Conservation (phyloP, 2,329 filamentous ascomycete genomes). For the Pseudogymnoascus sp. region DNA sequence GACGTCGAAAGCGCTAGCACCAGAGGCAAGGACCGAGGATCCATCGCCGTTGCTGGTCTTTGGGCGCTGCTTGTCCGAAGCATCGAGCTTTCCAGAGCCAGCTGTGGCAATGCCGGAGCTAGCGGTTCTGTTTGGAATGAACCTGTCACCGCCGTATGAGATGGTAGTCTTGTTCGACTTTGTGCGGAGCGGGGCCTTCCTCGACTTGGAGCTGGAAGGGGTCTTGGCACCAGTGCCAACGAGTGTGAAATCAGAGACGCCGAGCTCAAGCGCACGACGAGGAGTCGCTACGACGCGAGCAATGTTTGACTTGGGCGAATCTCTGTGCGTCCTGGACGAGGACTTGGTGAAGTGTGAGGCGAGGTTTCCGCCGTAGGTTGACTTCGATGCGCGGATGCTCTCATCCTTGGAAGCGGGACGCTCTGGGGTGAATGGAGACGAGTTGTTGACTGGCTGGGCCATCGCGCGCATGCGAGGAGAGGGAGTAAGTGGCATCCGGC, state of each 20-base stretch:
- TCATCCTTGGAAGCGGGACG: constrained; percentile 47
- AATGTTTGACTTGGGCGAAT: constrained; percentile 97
- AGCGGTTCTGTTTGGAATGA: constrained; percentile 88
- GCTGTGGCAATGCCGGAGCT: constrained; percentile 81
- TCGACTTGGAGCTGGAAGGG: constrained; percentile 48
- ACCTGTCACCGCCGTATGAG: constrained; percentile 78
- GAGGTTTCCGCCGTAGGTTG: constrained; percentile 73
- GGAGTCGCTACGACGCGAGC: constrained; percentile 64
- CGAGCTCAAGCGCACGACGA: constrained; percentile 75
- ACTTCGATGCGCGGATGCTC: constrained; percentile 52
- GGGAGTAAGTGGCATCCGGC: constrained; percentile 88
- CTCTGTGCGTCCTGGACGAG: constrained; percentile 61
- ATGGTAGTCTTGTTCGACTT: constrained; percentile 67
- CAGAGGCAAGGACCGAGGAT: constrained; percentile 66
- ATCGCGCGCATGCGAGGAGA: constrained; percentile 65
- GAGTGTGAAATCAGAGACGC: constrained; percentile 86
- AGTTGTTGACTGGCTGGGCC: constrained; percentile 45
- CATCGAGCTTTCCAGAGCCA: constrained; percentile 75
- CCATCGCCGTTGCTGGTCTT: constrained; percentile 65
- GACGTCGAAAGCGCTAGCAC: constrained; percentile 57
- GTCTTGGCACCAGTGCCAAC: constrained; percentile 71
- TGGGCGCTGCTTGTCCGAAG: constrained; percentile 60
- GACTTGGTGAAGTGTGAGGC: constrained; percentile 71
- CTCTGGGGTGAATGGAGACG: constrained; percentile 74
- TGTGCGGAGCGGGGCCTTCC: constrained; percentile 46